These are phyloP conservation scores for Microthlaspi erraticum DNA, from an alignment of 345 rosid species.

Conservation along the genomic window DNA sequence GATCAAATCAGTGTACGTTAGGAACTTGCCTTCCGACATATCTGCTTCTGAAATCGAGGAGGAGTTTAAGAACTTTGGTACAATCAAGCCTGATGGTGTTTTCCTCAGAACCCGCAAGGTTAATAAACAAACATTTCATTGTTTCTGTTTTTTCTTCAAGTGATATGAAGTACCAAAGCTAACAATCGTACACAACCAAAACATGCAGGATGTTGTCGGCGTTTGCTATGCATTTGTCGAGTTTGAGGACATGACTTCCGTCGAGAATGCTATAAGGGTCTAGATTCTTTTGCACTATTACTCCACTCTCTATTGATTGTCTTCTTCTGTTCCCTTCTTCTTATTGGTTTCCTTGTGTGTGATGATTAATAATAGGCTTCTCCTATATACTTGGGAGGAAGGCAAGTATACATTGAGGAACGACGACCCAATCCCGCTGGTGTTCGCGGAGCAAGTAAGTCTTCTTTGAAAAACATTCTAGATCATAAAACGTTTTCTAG, in stretches of 20 bases:
- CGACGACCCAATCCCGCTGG: conserved; percentile 86
- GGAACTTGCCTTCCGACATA: conserved; percentile 87
- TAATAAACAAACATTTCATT: conserved; percentile 33
- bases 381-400: conserved; percentile 88
- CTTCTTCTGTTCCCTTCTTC: not conserved
- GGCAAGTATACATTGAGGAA: conserved; percentile 87
- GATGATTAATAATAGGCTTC: conserved; percentile 62
- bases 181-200: conserved; percentile 12
- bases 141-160: not conserved
- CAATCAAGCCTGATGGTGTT: conserved; percentile 87
- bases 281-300: conserved; percentile 13
- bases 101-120: conserved; percentile 93
- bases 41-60: conserved; percentile 83
- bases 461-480: not conserved
- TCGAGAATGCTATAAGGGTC: conserved; percentile 94
- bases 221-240: conserved; percentile 98
- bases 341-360: conserved; percentile 20
- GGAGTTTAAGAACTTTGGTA: conserved; percentile 84
- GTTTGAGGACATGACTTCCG: conserved; percentile 84
- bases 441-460: conserved; percentile 88
- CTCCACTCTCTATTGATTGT: not conserved
- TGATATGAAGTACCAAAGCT: conserved; percentile 5
- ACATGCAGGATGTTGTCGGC: conserved; percentile 81
- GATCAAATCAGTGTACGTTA: conserved; percentile 88
- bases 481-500: not conserved